Base-by-base conservation (phyloP, 257 asterid species). In the Echites panduratus region DNA sequence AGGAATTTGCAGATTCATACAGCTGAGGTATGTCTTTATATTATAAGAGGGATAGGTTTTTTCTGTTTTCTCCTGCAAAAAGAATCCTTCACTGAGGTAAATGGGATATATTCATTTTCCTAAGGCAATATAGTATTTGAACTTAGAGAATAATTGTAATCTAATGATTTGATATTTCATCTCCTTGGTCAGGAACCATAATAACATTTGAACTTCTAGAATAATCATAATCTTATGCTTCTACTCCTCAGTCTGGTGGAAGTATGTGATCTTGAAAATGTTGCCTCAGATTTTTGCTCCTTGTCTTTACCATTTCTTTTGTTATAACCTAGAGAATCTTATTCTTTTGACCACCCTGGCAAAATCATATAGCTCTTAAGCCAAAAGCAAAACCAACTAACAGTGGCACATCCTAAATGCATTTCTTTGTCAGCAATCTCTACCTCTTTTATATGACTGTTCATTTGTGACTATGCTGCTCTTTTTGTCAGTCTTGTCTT, bases 21-120 rank as follows among this genome's bases (percentile, higher is more conserved):
- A 56, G 96, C 96, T 78, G 87, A 89, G 96, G 98, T 91, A 78
- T 82, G 89, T 67, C 63, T 82, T 70, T 76, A 57, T 73, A n/a
- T 68, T 56, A 32, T 32, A 63, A 68, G 74, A 62, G 38, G 73
- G 26, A 53, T 27, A 69, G 5, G 9, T 19, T 66, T n/a, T 48
- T 48, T 48, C 40, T 35, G 24, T 44, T 26, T 68, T 47, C 41
- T 67, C 20, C n/a, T 44, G 44, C 72, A 48, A 44, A 27, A 29
- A 43, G 66, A 8, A 74, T 56, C 20, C 24, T 49, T 61, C 27
- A 12, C 52, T 29, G 27, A 67, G 22, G 71, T 67, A 13, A 45
- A 43, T 14, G 35, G 45, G 45, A 19, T 48, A 2, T 49, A 11
- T 61, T 32, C 66, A 68, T 68, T 47, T 69, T 12, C 73, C 29